Conservation (phyloP, 2,329 filamentous ascomycete species). For the Pezicula neosporulosa region DNA sequence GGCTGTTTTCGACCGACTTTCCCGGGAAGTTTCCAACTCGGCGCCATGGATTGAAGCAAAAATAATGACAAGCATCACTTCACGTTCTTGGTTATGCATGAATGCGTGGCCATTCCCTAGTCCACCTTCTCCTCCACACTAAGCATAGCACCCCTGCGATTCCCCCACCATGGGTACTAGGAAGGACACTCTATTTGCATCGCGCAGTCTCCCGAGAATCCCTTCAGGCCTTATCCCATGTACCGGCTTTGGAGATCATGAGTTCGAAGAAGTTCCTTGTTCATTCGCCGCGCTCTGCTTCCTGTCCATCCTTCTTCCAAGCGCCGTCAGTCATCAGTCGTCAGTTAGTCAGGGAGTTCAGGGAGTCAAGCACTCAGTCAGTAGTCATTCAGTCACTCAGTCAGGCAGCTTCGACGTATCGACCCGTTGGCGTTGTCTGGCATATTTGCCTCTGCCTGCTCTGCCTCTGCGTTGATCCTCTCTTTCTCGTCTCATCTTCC, state of each 20-base stretch:
- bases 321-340: background rate
- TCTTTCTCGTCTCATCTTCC: conserved; percentile 30
- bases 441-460: background rate
- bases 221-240: conserved; percentile 24
- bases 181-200: conserved; percentile 24
- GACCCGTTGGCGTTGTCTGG: conserved; percentile 22
- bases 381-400: background rate
- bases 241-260: conserved; percentile 24
- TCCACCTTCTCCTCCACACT: conserved; percentile 22
- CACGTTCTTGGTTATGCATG: conserved; percentile 31
- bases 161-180: conserved; percentile 21
- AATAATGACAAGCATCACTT: conserved; percentile 19
- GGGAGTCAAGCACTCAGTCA: background rate
- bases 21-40: conserved; percentile 12
- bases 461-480: background rate
- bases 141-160: conserved; percentile 16
- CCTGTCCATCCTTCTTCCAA: background rate
- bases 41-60: conserved; percentile 5
- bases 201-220: conserved; percentile 30
- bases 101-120: conserved; percentile 28
- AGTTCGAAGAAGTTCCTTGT: conserved; percentile 28
- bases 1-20: conserved; percentile 26
- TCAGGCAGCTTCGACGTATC: conserved; percentile 21
- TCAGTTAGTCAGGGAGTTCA: background rate
- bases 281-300: conserved; percentile 9